Evolutionary conservation across 2,329 filamentous ascomycete species (phyloP), one percentile per base, ranked within the genome.

Genomic region (Apiospora pterosperma): DNA sequence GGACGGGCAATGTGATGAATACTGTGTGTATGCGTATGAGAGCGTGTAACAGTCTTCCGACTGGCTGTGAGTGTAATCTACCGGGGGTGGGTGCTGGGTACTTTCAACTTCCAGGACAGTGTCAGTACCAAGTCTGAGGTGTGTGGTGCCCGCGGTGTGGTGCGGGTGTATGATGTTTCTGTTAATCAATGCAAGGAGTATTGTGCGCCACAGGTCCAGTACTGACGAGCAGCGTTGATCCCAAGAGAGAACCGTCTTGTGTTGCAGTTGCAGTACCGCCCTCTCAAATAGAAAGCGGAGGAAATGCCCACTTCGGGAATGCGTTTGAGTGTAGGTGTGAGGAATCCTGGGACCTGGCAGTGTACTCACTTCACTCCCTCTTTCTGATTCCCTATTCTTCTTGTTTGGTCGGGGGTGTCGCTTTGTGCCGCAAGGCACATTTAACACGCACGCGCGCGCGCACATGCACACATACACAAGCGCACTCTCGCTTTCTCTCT

Each of bases 171-270:
- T 25, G 59, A 61, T 38, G 59, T 61, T 38, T 61, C 36, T 28
- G 39, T 61, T 38, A 41, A 55, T 55, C 48, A 41, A 41, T 61
- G 59, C 36, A 61, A 28, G 25, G 28, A 31, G 36, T 61, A 61
- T 41, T 61, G 36, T 61, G 59, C 59, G 59, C 59, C 59, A 23
- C 59, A 61, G 59, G 59, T 61, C 59, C 39, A 41, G 39, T 61
- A 36, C 39, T 36, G 59, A 41, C 59, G 41, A 41, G 36, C 59
- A 61, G 23, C 36, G 36, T 61, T 61, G 36, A 41, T 36, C 59
- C 36, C 36, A 36, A 31, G 36, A 39, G 36, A 41, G 59, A 6
- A 25, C 28, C 59, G 31, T 39, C 21, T 61, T 61, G 36, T 19
- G 36, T 41, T 41, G 36, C 59, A 39, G 36, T 44, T 21, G 5